Percentiles rank a stretch among this genome's conserved stretches.
These are phyloP conservation scores for Ilex paraguariensis DNA, from an alignment of 305 asterid species.

Conservation along the genomic window DNA sequence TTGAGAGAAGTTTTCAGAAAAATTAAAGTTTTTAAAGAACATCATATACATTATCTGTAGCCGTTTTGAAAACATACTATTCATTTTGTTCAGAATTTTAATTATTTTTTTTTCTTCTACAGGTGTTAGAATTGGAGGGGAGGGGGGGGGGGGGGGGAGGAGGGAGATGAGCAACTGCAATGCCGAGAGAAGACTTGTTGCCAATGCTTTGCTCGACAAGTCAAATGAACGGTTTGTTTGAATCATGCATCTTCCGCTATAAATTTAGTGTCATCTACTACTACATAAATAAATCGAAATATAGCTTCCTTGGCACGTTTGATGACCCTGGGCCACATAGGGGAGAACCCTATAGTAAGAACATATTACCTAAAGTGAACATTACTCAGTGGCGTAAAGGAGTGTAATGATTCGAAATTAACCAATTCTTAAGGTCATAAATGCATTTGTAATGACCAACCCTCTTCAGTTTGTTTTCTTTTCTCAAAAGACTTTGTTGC, in stretches of 20 bases:
- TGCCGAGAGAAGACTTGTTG: slow-evolving; percentile 85
- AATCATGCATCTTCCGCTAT: slow-evolving; percentile 81
- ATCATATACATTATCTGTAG: no score
- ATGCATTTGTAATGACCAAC: slow-evolving; percentile 49
- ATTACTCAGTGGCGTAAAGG: slow-evolving; percentile 81
- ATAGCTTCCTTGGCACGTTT: slow-evolving; percentile 76
- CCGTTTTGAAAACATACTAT: no score
- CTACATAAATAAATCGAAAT: slow-evolving; percentile 50
- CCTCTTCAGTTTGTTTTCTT: slow-evolving; percentile 45
- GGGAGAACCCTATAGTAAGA: slow-evolving; percentile 58
- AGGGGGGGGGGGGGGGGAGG: slow-evolving; percentile 93
- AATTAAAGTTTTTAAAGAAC: no score
- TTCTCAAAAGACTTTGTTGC: slow-evolving; percentile 91
- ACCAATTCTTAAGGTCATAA: slow-evolving; percentile 31
- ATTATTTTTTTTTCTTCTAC: neutral
- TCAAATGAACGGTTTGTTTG: slow-evolving; percentile 76
- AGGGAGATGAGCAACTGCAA: slow-evolving; percentile 91
- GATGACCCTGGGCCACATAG: slow-evolving; percentile 93
- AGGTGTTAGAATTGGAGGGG: slow-evolving; percentile 61
- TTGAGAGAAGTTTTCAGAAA: no score
- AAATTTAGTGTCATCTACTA: slow-evolving; percentile 60
- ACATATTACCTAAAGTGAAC: slow-evolving; percentile 76
- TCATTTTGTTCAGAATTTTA: no score
- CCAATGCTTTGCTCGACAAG: slow-evolving; percentile 79
- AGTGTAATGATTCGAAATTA: slow-evolving; percentile 83